Base-by-base conservation (phyloP, 371 early-diverging fungal genomes). In the Actinomucor elegans region DNA sequence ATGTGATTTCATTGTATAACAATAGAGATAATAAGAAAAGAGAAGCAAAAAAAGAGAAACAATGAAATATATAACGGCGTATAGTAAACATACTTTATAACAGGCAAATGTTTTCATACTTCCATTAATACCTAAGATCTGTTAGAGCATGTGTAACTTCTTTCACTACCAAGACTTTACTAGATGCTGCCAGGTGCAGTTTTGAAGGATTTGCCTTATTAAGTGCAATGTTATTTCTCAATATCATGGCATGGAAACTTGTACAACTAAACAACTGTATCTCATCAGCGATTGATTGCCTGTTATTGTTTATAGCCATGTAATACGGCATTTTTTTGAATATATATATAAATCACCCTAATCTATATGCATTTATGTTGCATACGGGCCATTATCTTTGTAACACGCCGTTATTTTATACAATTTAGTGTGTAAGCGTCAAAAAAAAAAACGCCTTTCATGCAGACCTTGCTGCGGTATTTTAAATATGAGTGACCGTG, bases 91-190 rank as follows among this genome's bases (percentile, higher is more conserved):
- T 5, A 18, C 17, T 41, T 41, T 51, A 55, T 28, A 38, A n/a
- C 23, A 55, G 23, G n/a, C 33, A 24, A 55, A 47, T 55, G 55
- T 55, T 55, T 55, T 55, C 41, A 46, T 6, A 55, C 55, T 55
- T 55, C 55, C 55, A 41, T 51, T 51, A 41, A 36, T 41, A 12
- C 29, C 29, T 8, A 28, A 38, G 31, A 11, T 18, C n/a, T 18
- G 15, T 36, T 26, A 23, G 18, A 32, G 24, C 8, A 31, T 45
- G 45, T 45, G 45, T 45, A 45, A 45, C 45, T 45, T n/a, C n/a
- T n/a, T n/a, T n/a, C n/a, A n/a, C n/a, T n/a, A n/a, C n/a, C n/a
- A n/a, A n/a, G n/a, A n/a, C n/a, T n/a, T n/a, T n/a, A n/a, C n/a
- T n/a, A n/a, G n/a, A n/a, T 17, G 31, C 20, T 29, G 11, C 20